These are phyloP conservation scores for Daldinia sp. DNA, from an alignment of 2,329 filamentous ascomycete species.

Conservation along the genomic window DNA sequence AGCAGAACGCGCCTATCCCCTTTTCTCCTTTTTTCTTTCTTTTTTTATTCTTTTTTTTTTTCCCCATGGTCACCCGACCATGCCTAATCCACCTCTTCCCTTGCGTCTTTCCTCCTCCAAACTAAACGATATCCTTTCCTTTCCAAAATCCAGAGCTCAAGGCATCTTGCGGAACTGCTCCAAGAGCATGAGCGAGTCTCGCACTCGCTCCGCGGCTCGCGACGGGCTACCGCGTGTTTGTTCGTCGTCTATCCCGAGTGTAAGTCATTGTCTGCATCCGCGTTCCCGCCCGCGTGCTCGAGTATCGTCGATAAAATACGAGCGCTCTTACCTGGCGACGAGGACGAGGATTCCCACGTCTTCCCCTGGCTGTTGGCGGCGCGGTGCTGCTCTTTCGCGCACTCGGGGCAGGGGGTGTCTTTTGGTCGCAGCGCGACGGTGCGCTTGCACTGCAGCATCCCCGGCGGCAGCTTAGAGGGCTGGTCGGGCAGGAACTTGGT, in stretches of 20 bases:
- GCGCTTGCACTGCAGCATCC: constrained; percentile 33
- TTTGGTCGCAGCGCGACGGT: constrained; percentile 37
- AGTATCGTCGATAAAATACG: not conserved
- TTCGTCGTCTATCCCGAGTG: not conserved
- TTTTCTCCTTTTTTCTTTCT: no score
- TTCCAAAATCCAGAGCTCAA: not conserved
- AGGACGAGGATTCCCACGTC: not conserved
- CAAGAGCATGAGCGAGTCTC: constrained; percentile 26
- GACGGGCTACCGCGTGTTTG: constrained; percentile 7
- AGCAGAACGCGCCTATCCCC: no score
- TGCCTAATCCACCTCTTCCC: no score
- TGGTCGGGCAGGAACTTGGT: constrained; percentile 37
- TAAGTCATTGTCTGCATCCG: constrained; percentile 5
- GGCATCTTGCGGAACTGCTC: constrained; percentile 8
- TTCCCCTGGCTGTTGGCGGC: not conserved
- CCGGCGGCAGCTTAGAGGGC: constrained; percentile 32
- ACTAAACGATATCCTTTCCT: no score
- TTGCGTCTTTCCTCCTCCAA: no score
- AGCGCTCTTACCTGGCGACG: constrained; percentile 22
- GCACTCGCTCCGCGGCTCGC: constrained; percentile 16
- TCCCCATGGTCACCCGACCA: no score
- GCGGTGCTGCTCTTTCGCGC: constrained; percentile 18
- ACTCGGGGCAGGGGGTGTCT: constrained; percentile 37
- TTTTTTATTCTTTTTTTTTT: no score
- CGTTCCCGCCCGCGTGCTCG: not conserved